Conservation (phyloP, 768 basidiomycete genomes). For the Lactarius quietus region DNA sequence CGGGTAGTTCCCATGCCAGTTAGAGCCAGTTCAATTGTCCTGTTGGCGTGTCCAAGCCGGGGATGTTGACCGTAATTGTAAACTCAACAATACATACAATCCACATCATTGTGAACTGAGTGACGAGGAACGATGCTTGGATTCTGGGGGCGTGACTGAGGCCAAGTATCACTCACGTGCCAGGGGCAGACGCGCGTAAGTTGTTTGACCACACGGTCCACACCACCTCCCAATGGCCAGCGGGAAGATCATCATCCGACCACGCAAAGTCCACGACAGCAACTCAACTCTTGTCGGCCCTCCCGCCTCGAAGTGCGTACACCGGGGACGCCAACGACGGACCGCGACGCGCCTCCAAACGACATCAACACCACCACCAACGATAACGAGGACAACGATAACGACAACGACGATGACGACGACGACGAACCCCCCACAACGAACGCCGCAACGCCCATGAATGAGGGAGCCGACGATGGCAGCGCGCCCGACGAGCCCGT, state of each 20-base stretch:
- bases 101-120: no score
- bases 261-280: conserved; percentile 19
- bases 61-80: neutral
- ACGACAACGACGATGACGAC: conserved; percentile 25
- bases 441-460: conserved; percentile 15
- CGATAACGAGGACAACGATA: conserved; percentile 13
- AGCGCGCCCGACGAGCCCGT: conserved; percentile 8
- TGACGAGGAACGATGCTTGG: no score
- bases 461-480: conserved; percentile 16
- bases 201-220: neutral
- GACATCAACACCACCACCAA: neutral
- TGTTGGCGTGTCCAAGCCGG: no score
- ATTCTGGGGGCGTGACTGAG: no score
- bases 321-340: neutral
- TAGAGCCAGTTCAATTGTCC: no score
- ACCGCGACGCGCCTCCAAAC: conserved; percentile 9
- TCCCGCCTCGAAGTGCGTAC: conserved; percentile 18
- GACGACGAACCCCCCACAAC: conserved; percentile 8
- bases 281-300: neutral
- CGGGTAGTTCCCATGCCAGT: neutral
- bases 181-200: neutral
- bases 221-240: conserved; percentile 15
- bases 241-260: conserved; percentile 26
- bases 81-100: no score
- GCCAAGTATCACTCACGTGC: no score